A percentile compares a stretch with the other conserved stretches of the same genome.
These are phyloP conservation scores for Cichorium intybus DNA, from an alignment of 140 eudicot genomes.

Conservation along the genomic window DNA sequence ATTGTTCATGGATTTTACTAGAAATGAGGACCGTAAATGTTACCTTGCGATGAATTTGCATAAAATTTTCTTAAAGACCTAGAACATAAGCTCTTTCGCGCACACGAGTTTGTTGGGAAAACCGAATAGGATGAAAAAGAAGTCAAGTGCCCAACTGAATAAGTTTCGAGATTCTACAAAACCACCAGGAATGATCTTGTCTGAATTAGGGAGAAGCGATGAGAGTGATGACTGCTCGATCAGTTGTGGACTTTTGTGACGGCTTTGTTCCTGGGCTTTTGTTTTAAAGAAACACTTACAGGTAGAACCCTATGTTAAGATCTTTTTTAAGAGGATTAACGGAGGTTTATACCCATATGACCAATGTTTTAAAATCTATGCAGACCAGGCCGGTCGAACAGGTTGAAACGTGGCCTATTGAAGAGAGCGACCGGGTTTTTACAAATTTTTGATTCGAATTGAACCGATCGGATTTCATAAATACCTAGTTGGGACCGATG, in stretches of 20 bases:
- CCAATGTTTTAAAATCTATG: too few relatives aligned
- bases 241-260: slow-evolving; percentile 13
- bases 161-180: slow-evolving; percentile 17
- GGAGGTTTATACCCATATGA: too few relatives aligned
- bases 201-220: not conserved
- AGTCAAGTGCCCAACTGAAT: not conserved
- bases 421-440: too few relatives aligned
- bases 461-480: too few relatives aligned
- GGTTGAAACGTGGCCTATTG: too few relatives aligned
- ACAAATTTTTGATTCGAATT: too few relatives aligned
- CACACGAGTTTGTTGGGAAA: not conserved
- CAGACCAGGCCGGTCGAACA: too few relatives aligned
- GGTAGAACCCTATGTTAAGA: slow-evolving; percentile 19
- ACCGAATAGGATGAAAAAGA: not conserved
- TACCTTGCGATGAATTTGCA: slow-evolving; percentile 11
- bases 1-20: not conserved
- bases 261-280: slow-evolving; percentile 19
- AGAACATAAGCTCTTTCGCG: not conserved
- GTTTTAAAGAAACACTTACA: not conserved
- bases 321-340: too few relatives aligned
- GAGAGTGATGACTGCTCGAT: not conserved
- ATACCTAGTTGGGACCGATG: too few relatives aligned
- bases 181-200: slow-evolving; percentile 1
- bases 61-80: not conserved
- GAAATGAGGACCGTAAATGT: not conserved